Evolutionary conservation across 2,329 filamentous ascomycete genomes (phyloP).

Genomic region (Thelonectria olida): DNA sequence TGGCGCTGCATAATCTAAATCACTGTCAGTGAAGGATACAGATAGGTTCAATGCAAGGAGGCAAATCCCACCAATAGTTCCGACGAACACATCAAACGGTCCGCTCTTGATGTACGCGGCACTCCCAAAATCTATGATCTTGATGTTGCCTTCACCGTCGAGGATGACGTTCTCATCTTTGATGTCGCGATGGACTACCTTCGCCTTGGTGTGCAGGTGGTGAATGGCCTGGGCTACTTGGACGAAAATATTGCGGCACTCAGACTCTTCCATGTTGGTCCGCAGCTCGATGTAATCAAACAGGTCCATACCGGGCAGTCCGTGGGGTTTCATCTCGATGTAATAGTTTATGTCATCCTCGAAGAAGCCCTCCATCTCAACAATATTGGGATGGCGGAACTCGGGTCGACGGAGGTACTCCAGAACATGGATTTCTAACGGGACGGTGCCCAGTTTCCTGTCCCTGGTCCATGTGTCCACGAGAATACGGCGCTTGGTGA

Average conservation of each 20-base stretch:
- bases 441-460: conserved; percentile 90
- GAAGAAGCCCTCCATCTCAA: conserved; percentile 78
- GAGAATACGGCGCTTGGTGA: conserved; percentile 94
- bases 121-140: conserved; percentile 97
- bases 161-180: conserved; percentile 98
- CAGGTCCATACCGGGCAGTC: conserved; percentile 95
- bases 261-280: conserved; percentile 93
- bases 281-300: conserved; percentile 99
- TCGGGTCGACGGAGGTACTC: conserved; percentile 87
- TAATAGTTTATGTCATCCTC: conserved; percentile 94
- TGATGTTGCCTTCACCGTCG: conserved; percentile 94
- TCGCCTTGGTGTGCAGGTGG: conserved; percentile 88
- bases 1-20: conserved; percentile 95
- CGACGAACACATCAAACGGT: conserved; percentile 98
- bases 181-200: conserved; percentile 96
- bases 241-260: conserved; percentile 93
- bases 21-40: conserved; percentile 12
- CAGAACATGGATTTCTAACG: conserved; percentile 94
- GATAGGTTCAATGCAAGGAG: conserved; percentile 7
- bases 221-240: conserved; percentile 91
- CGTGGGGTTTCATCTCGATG: conserved; percentile 97
- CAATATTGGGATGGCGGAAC: conserved; percentile 73
- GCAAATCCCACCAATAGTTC: conserved; percentile 83
- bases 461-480: conserved; percentile 99
- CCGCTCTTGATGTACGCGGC: conserved; percentile 98